A percentile compares a stretch with the other conserved stretches of the same genome.
Conservation (phyloP, 108 stramenopile genomes). For the Stephanodiscus minutulus region DNA sequence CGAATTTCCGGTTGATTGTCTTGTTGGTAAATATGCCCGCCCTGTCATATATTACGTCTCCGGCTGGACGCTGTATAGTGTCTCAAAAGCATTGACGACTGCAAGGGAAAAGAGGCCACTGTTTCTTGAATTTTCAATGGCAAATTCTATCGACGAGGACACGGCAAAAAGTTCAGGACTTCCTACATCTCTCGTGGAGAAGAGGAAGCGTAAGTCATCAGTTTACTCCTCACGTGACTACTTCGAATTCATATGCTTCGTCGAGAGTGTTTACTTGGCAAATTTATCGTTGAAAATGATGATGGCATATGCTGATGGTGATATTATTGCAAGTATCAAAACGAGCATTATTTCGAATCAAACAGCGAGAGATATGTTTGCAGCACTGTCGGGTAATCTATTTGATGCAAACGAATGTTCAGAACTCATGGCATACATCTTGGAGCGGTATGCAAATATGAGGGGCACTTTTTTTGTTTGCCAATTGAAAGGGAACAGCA, state of each 20-base stretch:
- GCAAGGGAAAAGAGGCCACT: not conserved
- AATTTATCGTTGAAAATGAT: conserved; percentile 20
- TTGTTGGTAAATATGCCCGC: conserved; percentile 12
- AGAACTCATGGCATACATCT: not conserved
- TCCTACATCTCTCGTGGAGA: conserved; percentile 7
- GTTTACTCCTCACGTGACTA: not conserved
- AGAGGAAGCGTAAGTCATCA: not conserved
- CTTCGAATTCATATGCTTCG: conserved; percentile 17
- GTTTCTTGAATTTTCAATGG: not conserved
- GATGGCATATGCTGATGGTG: conserved; percentile 8
- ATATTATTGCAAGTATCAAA: conserved; percentile 1
- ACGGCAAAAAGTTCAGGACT: not conserved
- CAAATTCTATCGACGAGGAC: not conserved
- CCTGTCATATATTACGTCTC: conserved; percentile 19
- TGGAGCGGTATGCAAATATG: conserved; percentile 17
- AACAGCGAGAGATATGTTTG: not conserved
- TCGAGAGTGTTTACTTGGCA: conserved; percentile 7
- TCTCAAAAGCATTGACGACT: conserved; percentile 3
- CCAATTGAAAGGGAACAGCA: conserved; percentile 1
- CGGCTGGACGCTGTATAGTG: conserved; percentile 15
- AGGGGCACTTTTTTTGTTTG: conserved; percentile 6
- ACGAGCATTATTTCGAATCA: not conserved
- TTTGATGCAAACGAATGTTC: too few relatives aligned
- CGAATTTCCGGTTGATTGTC: conserved; percentile 3
- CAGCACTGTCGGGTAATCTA: too few relatives aligned